Percentiles rank a stretch among this genome's conserved stretches.
These are phyloP conservation scores for Coriaria nepalensis DNA, from an alignment of 306 rosid species.

Conservation along the genomic window DNA sequence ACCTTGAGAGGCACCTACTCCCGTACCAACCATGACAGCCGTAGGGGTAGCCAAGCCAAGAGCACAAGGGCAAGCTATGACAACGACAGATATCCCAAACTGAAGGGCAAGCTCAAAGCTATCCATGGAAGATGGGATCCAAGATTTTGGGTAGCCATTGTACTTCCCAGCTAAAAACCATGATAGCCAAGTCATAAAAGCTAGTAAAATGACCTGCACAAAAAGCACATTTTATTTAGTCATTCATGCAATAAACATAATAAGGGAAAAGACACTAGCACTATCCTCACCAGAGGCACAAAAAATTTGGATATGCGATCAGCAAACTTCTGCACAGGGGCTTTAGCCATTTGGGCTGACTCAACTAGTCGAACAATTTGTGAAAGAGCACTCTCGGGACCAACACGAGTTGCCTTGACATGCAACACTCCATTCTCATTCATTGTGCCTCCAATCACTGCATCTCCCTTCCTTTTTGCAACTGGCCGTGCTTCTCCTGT, in stretches of 20 bases:
- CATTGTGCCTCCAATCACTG: slow-evolving; percentile 77
- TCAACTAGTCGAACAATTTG: slow-evolving; percentile 85
- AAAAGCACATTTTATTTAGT: not conserved
- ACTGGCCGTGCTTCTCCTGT: slow-evolving; percentile 72
- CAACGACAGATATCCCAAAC: slow-evolving; percentile 81
- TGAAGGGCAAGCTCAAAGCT: slow-evolving; percentile 80
- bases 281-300: slow-evolving; percentile 53
- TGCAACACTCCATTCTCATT: slow-evolving; percentile 78
- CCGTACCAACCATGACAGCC: slow-evolving; percentile 90
- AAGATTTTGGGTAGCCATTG: slow-evolving; percentile 50
- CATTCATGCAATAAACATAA: not conserved
- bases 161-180: slow-evolving; percentile 67
- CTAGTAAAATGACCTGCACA: slow-evolving; percentile 47
- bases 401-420: slow-evolving; percentile 59
- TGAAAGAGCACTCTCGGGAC: slow-evolving; percentile 68
- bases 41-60: slow-evolving; percentile 89
- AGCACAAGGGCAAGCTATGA: slow-evolving; percentile 95
- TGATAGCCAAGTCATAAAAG: slow-evolving; percentile 60
- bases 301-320: slow-evolving; percentile 69
- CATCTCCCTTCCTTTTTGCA: slow-evolving; percentile 38
- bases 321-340: slow-evolving; percentile 78
- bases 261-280: not conserved
- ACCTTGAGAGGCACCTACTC: slow-evolving; percentile 89
- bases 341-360: slow-evolving; percentile 88
- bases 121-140: slow-evolving; percentile 66